Percentiles rank a stretch among this genome's conserved stretches.
Conservation (phyloP, 1,139 yeast genomes). For the Pichia sp. region DNA sequence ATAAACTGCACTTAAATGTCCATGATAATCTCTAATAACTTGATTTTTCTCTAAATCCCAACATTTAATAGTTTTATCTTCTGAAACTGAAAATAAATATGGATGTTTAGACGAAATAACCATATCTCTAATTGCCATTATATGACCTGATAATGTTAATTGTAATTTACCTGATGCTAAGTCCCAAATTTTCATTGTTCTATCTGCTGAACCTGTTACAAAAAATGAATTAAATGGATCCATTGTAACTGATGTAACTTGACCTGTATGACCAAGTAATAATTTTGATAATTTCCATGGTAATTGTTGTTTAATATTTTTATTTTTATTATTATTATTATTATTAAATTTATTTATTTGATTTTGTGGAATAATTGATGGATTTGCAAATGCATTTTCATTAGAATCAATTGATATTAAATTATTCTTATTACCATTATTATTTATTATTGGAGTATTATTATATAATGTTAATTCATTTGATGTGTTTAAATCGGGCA, state of each 20-base stretch:
- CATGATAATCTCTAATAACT: slow-evolving; percentile 82
- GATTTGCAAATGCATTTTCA: slow-evolving; percentile 25
- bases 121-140: slow-evolving; percentile 79
- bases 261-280: slow-evolving; percentile 85
- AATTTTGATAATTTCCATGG: slow-evolving; percentile 72
- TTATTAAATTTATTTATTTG: slow-evolving; percentile 4
- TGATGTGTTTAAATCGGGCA: slow-evolving; percentile 5
- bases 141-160: slow-evolving; percentile 81
- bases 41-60: slow-evolving; percentile 92
- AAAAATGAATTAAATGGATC: slow-evolving; percentile 91
- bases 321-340: too few species aligned
- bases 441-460: too few species aligned
- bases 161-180: slow-evolving; percentile 64
- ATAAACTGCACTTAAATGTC: slow-evolving; percentile 88
- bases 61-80: slow-evolving; percentile 90
- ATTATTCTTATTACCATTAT: too few species aligned
- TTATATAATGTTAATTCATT: slow-evolving; percentile 14
- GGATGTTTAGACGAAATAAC: slow-evolving; percentile 72
- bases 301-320: slow-evolving; percentile 35
- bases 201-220: slow-evolving; percentile 84
- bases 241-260: slow-evolving; percentile 75
- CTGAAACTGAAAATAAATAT: slow-evolving; percentile 85
- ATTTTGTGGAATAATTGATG: slow-evolving; percentile 23
- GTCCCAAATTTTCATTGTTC: slow-evolving; percentile 90
- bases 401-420: slow-evolving; percentile 5